A percentile compares a stretch with the other conserved stretches of the same genome.
These are phyloP conservation scores for Phytophthora multivora DNA, from an alignment of 352 stramenopile species.

Conservation along the genomic window DNA sequence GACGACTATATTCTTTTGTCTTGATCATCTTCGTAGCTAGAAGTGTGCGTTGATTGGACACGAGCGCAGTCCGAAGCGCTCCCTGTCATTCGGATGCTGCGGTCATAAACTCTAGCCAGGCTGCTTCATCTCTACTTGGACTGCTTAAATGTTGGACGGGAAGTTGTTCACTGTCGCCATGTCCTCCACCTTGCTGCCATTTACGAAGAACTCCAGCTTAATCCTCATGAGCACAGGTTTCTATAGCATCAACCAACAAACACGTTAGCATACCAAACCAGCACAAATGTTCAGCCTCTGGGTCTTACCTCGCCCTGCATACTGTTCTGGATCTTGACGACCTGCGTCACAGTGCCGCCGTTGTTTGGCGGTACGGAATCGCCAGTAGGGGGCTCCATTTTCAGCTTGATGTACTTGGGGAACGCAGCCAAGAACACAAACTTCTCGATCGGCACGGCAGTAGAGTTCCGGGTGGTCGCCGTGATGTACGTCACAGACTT, in stretches of 20 bases:
- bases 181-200: conserved; percentile 86
- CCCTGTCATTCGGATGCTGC: conserved; percentile 15
- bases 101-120: conserved; percentile 18
- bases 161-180: conserved; percentile 84
- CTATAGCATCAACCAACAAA: conserved; percentile 36
- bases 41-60: conserved; percentile 6
- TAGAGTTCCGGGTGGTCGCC: conserved; percentile 94
- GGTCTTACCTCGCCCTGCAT: conserved; percentile 89
- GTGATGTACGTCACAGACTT: conserved; percentile 92
- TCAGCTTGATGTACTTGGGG: conserved; percentile 97
- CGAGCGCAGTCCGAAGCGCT: neutral
- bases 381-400: conserved; percentile 96
- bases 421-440: conserved; percentile 96
- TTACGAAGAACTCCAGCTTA: conserved; percentile 84
- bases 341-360: conserved; percentile 89
- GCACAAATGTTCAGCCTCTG: neutral
- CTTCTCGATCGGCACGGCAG: conserved; percentile 82
- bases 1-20: conserved; percentile 34
- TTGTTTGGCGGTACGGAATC: conserved; percentile 89
- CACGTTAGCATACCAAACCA: conserved; percentile 13
- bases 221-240: conserved; percentile 90
- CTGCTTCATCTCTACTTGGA: conserved; percentile 22
- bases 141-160: conserved; percentile 64
- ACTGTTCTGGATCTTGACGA: conserved; percentile 96
- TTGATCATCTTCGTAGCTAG: conserved; percentile 29